Percentiles rank a stretch among this genome's conserved stretches.
phyloP scores from a whole-genome alignment of 257 asterid genomes.

The Phtheirospermum japonicum region DNA sequence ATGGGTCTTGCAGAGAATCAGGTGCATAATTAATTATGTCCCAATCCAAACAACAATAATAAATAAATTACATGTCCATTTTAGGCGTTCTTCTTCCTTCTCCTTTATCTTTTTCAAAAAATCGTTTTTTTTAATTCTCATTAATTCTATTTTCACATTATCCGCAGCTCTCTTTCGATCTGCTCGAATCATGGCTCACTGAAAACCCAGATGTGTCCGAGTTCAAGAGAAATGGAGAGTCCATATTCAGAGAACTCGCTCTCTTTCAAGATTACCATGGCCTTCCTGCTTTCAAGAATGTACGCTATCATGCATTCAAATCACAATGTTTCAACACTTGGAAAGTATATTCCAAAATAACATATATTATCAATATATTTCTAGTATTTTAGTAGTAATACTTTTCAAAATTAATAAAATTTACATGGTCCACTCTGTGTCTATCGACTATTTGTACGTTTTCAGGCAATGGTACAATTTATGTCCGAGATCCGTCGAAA shows the following conservation, averaged over 20 bases:
- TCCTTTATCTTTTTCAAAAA: no score
- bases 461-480: constrained; percentile 60
- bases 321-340: no score
- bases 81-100: no score
- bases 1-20: constrained; percentile 73
- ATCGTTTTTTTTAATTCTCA: not conserved
- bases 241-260: constrained; percentile 57
- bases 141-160: not conserved
- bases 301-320: constrained; percentile 30
- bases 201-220: constrained; percentile 48
- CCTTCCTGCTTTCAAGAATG: constrained; percentile 59
- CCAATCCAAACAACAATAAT: no score
- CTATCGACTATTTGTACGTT: not conserved
- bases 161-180: constrained; percentile 48
- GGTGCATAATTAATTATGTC: constrained; percentile 26
- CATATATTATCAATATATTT: no score
- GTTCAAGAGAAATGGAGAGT: constrained; percentile 43
- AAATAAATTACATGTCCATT: no score
- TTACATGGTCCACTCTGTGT: no score
- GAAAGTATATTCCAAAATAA: no score
- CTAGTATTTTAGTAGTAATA: no score
- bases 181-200: constrained; percentile 46
- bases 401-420: no score
- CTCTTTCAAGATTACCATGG: constrained; percentile 68
- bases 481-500: constrained; percentile 72